Percentiles rank a stretch among this genome's conserved stretches.
phyloP scores from a whole-genome alignment of 352 stramenopile species.

The Phytophthora crassamura region DNA sequence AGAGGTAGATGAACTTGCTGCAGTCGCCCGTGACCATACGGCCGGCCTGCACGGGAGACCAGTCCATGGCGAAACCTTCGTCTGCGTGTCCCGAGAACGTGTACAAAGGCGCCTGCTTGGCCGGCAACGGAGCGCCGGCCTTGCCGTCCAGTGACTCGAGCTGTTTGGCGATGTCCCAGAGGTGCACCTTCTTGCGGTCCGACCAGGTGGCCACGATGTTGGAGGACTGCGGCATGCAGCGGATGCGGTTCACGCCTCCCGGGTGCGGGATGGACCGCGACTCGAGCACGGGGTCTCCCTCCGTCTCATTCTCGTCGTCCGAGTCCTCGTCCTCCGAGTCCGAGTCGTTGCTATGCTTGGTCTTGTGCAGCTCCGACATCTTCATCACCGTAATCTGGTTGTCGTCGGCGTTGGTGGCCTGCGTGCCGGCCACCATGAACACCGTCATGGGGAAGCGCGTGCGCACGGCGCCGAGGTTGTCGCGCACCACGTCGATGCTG shows the following conservation, averaged over 20 bases:
- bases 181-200: constrained; percentile 95
- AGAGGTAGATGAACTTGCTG: constrained; percentile 97
- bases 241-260: constrained; percentile 96
- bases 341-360: constrained; percentile 82
- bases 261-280: constrained; percentile 95
- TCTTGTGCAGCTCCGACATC: constrained; percentile 97
- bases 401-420: constrained; percentile 91
- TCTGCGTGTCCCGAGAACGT: constrained; percentile 95
- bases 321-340: constrained; percentile 82
- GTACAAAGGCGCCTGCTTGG: constrained; percentile 84
- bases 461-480: constrained; percentile 95
- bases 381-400: constrained; percentile 99
- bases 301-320: constrained; percentile 93
- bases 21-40: constrained; percentile 96
- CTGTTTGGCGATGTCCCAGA: constrained; percentile 96
- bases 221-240: constrained; percentile 94
- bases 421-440: constrained; percentile 96
- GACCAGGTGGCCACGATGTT: constrained; percentile 98
- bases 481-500: constrained; percentile 97
- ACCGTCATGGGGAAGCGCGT: constrained; percentile 96
- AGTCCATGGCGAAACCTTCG: constrained; percentile 99
- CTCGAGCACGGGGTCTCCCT: constrained; percentile 96
- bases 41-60: constrained; percentile 91
- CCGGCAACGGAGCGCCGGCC: constrained; percentile 50
- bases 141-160: constrained; percentile 90